Evolutionary conservation across 2,329 filamentous ascomycete species (phyloP).

Genomic region (Polytolypa hystricis): DNA sequence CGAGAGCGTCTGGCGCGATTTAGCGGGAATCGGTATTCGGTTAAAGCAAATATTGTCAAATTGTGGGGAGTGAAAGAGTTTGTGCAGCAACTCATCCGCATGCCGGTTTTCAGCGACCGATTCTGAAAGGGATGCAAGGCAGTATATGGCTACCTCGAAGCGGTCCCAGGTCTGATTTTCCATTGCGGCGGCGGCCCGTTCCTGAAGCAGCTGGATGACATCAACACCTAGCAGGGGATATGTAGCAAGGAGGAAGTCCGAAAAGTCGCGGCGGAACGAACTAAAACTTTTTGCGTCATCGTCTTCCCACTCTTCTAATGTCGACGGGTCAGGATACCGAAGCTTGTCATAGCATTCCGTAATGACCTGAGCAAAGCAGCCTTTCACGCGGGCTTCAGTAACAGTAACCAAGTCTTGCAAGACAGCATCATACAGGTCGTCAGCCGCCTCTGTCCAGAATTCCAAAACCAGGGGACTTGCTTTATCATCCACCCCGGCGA

Average conservation of each 20-base stretch:
- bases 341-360: conserved; percentile 33
- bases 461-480: conserved; percentile 29
- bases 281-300: conserved; percentile 34
- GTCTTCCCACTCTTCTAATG: conserved; percentile 29
- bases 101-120: conserved; percentile 34
- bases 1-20: conserved; percentile 30
- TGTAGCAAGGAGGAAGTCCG: conserved; percentile 34
- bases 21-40: conserved; percentile 23
- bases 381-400: conserved; percentile 23
- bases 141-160: conserved; percentile 35
- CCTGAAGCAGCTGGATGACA: conserved; percentile 31
- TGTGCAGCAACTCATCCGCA: conserved; percentile 30
- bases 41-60: conserved; percentile 25
- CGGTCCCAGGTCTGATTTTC: conserved; percentile 28
- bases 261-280: conserved; percentile 34
- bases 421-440: conserved; percentile 25
- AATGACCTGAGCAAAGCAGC: conserved; percentile 29
- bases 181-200: conserved; percentile 25
- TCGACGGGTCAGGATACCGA: conserved; percentile 25
- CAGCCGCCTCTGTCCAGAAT: conserved; percentile 33
- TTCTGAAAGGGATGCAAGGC: conserved; percentile 34
- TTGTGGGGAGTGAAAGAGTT: conserved; percentile 28
- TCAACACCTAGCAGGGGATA: conserved; percentile 34
- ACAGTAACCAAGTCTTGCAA: conserved; percentile 19
- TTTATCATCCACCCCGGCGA: conserved; percentile 29